Percentiles rank a stretch among this genome's conserved stretches.
These are phyloP conservation scores for Pelargonium fulgidum DNA, from an alignment of 441 rosid species.

Conservation along the genomic window DNA sequence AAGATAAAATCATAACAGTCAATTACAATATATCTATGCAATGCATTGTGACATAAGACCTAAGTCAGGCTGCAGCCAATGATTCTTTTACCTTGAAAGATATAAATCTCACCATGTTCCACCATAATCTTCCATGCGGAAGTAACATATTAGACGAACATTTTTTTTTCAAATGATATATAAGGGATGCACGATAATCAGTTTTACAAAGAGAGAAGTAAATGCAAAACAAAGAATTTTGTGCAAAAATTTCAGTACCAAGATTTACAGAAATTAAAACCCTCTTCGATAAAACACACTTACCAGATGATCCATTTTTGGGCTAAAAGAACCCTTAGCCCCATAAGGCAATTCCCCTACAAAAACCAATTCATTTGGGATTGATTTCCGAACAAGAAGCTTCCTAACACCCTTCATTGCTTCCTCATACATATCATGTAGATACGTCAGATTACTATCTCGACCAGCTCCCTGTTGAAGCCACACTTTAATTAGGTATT, in stretches of 20 bases:
- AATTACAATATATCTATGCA: not conserved
- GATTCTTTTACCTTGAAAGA: not conserved
- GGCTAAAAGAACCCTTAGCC: constrained; percentile 60
- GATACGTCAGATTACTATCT: constrained; percentile 49
- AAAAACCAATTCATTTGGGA: constrained; percentile 77
- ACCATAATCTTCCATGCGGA: not conserved
- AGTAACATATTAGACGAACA: not conserved
- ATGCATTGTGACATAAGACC: not conserved
- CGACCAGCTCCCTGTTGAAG: constrained; percentile 62
- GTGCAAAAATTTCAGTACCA: not conserved
- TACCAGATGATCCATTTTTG: constrained; percentile 99
- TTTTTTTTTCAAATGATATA: not conserved
- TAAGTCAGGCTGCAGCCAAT: not conserved
- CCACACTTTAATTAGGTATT: constrained; percentile 92
- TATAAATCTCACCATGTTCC: not conserved
- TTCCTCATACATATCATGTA: constrained; percentile 79
- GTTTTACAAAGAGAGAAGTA: not conserved
- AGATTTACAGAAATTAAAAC: not conserved
- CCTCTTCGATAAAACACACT: constrained; percentile 18
- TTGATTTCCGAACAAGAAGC: constrained; percentile 70
- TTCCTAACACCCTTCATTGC: constrained; percentile 92
- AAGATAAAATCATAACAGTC: not conserved
- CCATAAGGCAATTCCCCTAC: constrained; percentile 95
- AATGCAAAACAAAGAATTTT: not conserved
- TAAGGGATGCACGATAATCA: not conserved